Evolutionary conservation across 306 rosid genomes (phyloP).

Genomic region (Malus fusca): DNA sequence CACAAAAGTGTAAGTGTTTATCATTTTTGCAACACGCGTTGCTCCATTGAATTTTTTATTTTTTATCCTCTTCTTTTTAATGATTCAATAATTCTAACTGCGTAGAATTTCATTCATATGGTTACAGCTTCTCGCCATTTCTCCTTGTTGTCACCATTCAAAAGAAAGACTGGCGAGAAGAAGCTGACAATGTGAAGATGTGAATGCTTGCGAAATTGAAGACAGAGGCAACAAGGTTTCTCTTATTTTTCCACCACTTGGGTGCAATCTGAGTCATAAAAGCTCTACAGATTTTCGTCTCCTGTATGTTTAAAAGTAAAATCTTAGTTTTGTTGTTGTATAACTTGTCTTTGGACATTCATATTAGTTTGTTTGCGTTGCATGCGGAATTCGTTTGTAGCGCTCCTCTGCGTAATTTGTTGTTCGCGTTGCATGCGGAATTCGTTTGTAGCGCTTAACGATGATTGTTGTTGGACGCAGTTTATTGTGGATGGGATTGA

Average conservation of each 20-base stretch:
- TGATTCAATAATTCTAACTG: background rate
- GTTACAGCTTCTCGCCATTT: slow-evolving; percentile 77
- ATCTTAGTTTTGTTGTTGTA: slow-evolving; percentile 6
- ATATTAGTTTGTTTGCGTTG: slow-evolving; percentile 1
- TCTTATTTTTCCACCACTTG: slow-evolving; percentile 1
- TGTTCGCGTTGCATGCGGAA: slow-evolving; percentile 7
- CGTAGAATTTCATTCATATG: slow-evolving; percentile 15
- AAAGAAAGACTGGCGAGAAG: slow-evolving; percentile 77
- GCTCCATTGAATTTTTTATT: background rate
- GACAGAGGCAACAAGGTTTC: background rate
- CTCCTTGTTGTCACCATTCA: slow-evolving; percentile 89
- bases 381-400: background rate
- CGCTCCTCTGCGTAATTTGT: background rate
- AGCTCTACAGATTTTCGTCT: background rate
- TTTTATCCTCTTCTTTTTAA: background rate
- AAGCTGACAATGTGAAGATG: slow-evolving; percentile 39
- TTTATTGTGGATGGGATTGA: background rate
- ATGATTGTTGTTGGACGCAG: background rate
- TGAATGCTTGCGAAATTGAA: slow-evolving; percentile 1
- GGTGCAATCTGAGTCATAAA: background rate
- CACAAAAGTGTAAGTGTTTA: slow-evolving; percentile 69
- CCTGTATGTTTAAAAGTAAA: background rate
- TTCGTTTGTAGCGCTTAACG: background rate
- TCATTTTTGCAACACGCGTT: slow-evolving; percentile 1
- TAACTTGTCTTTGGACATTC: slow-evolving; percentile 11